Percentiles rank a stretch among this genome's conserved stretches.
phyloP scores from a whole-genome alignment of 2,329 filamentous ascomycete genomes.

The Colletotrichum somersetense region DNA sequence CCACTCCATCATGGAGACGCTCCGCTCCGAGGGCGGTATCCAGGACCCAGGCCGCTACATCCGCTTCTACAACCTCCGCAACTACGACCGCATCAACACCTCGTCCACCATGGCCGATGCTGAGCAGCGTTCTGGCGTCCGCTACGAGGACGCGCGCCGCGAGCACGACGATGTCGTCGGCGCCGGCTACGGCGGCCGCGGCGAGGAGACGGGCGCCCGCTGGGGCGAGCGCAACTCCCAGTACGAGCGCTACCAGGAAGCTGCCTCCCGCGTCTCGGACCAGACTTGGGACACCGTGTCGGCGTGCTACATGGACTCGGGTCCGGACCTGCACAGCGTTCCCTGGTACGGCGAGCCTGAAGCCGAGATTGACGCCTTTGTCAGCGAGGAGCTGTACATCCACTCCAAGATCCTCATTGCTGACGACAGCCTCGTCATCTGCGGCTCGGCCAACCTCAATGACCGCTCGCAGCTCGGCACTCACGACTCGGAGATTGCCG shows the following conservation, averaged over 20 bases:
- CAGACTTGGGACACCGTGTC: slow-evolving; percentile 81
- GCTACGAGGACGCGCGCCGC: slow-evolving; percentile 74
- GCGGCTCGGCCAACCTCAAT: slow-evolving; percentile 74
- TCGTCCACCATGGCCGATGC: slow-evolving; percentile 71
- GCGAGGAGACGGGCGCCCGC: slow-evolving; percentile 47
- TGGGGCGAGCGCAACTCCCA: slow-evolving; percentile 55
- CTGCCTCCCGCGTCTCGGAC: slow-evolving; percentile 67
- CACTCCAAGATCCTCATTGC: slow-evolving; percentile 82
- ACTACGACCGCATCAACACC: slow-evolving; percentile 85
- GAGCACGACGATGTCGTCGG: slow-evolving; percentile 72
- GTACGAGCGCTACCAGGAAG: slow-evolving; percentile 80
- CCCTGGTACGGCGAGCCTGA: slow-evolving; percentile 69
- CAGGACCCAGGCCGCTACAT: slow-evolving; percentile 79
- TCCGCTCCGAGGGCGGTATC: slow-evolving; percentile 75
- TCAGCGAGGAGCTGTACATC: slow-evolving; percentile 73
- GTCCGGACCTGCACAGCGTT: slow-evolving; percentile 73
- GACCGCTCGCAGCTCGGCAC: slow-evolving; percentile 81
- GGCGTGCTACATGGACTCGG: slow-evolving; percentile 85
- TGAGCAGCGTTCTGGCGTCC: slow-evolving; percentile 73
- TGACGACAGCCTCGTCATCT: slow-evolving; percentile 85
- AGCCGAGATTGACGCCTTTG: slow-evolving; percentile 70
- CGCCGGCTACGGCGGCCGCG: slow-evolving; percentile 55
- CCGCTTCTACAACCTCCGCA: slow-evolving; percentile 86
- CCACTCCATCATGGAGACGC: slow-evolving; percentile 80
- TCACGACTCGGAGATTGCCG: slow-evolving; percentile 91